These are phyloP conservation scores for Helianthus tuberosus DNA, from an alignment of 129 eudicot species.

Conservation along the genomic window DNA sequence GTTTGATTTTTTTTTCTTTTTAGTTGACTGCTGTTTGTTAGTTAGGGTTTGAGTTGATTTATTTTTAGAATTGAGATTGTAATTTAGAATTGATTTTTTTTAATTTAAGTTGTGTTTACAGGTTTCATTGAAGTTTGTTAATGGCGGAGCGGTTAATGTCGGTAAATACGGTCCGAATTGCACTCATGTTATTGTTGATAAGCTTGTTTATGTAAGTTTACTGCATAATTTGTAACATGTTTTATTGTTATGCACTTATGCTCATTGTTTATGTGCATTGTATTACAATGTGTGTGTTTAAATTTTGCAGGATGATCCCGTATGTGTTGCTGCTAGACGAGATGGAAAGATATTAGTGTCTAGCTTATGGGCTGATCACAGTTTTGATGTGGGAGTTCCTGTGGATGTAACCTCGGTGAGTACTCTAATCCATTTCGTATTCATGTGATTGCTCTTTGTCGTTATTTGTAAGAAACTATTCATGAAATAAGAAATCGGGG, in stretches of 20 bases:
- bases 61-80: background rate
- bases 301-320: conserved; percentile 71
- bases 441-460: too few relatives aligned
- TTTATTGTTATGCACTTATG: background rate
- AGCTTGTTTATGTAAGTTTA: conserved; percentile 52
- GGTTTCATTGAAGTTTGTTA: conserved; percentile 63
- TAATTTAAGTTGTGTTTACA: conserved; percentile 11
- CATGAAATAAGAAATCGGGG: too few relatives aligned
- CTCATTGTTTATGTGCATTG: background rate
- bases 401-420: conserved; percentile 56
- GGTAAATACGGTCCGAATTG: conserved; percentile 63
- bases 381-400: conserved; percentile 61
- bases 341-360: conserved; percentile 72
- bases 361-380: conserved; percentile 72
- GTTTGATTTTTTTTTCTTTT: background rate
- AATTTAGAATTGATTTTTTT: background rate
- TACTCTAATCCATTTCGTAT: background rate
- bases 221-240: background rate
- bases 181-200: conserved; percentile 83
- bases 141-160: conserved; percentile 74
- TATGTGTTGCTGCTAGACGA: conserved; percentile 69
- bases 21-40: background rate
- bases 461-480: too few relatives aligned
- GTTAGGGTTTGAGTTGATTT: background rate
- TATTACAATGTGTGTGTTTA: background rate